phyloP scores from a whole-genome alignment of 2,329 filamentous ascomycete species.

The Ophiobolus disseminans region DNA sequence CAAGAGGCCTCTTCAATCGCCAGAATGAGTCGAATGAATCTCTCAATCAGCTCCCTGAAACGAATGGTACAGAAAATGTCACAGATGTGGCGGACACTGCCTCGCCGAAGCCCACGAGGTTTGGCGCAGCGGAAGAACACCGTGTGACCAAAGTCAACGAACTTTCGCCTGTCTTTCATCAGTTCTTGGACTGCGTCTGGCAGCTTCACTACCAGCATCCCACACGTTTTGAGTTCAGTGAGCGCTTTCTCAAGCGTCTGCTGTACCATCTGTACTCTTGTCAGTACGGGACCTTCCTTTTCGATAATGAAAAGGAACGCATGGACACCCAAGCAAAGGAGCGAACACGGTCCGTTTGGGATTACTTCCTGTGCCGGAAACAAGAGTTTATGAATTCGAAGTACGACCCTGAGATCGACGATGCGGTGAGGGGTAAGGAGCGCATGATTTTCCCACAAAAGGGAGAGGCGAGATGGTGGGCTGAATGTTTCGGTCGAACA shows the following conservation, averaged over 20 bases:
- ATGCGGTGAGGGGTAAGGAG: slow-evolving; percentile 79
- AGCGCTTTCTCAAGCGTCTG: slow-evolving; percentile 85
- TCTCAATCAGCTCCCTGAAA: slow-evolving; percentile 59
- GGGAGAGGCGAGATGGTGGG: slow-evolving; percentile 90
- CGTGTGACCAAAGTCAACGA: slow-evolving; percentile 85
- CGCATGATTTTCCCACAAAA: slow-evolving; percentile 81
- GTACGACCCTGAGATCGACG: slow-evolving; percentile 78
- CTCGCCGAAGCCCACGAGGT: slow-evolving; percentile 42
- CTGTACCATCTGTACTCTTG: slow-evolving; percentile 95
- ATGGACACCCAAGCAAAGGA: slow-evolving; percentile 72
- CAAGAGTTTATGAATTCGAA: slow-evolving; percentile 82
- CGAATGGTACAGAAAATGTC: slow-evolving; percentile 60
- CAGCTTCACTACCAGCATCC: slow-evolving; percentile 87
- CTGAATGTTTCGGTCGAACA: slow-evolving; percentile 81
- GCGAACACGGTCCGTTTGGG: slow-evolving; percentile 88
- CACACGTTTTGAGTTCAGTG: slow-evolving; percentile 93
- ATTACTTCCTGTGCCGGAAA: slow-evolving; percentile 85
- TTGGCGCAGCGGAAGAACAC: slow-evolving; percentile 60
- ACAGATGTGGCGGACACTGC: slow-evolving; percentile 56
- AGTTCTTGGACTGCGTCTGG: slow-evolving; percentile 94
- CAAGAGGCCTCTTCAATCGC: slow-evolving; percentile 89
- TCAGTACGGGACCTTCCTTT: slow-evolving; percentile 96
- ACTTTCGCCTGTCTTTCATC: slow-evolving; percentile 94
- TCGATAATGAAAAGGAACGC: slow-evolving; percentile 91
- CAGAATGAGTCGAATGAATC: slow-evolving; percentile 71